Evolutionary conservation across 1,139 yeast genomes (phyloP).

Genomic region (Protomyces lactucae-debilis): DNA sequence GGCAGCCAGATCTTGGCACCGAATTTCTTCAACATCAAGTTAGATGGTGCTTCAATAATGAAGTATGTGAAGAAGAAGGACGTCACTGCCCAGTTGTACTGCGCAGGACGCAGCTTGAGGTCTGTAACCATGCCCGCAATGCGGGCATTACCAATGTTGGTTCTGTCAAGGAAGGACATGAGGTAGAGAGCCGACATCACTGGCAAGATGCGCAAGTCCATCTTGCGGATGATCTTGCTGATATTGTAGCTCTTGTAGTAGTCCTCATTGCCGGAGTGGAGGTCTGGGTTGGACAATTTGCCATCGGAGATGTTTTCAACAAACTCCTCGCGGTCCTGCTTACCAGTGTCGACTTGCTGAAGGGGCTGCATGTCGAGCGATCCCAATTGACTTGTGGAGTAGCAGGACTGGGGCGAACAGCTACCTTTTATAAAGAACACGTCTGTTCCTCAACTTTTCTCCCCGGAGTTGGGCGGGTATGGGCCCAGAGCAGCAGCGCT

Average conservation of each 20-base stretch:
- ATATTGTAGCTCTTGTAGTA: slow-evolving; percentile 13
- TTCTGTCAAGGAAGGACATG: slow-evolving; percentile 54
- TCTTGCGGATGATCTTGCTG: slow-evolving; percentile 15
- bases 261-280: slow-evolving; percentile 1
- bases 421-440: too few relatives aligned
- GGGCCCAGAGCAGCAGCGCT: too few relatives aligned
- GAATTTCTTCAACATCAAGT: slow-evolving; percentile 54
- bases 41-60: slow-evolving; percentile 65
- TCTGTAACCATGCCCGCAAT: slow-evolving; percentile 52
- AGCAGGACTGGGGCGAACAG: too few relatives aligned
- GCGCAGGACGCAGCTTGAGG: slow-evolving; percentile 51
- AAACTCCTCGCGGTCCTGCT: background rate
- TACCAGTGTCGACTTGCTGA: slow-evolving; percentile 1
- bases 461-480: too few relatives aligned
- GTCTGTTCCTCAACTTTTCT: too few relatives aligned
- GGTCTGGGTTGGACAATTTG: background rate
- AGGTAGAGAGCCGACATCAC: slow-evolving; percentile 25
- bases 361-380: background rate
- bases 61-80: slow-evolving; percentile 19
- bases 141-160: slow-evolving; percentile 55
- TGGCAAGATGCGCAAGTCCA: slow-evolving; percentile 25
- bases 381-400: background rate
- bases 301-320: background rate
- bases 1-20: slow-evolving; percentile 59
- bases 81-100: slow-evolving; percentile 47